Conservation (phyloP, 2,329 filamentous ascomycete species). For the Pyrenophora graminea region DNA sequence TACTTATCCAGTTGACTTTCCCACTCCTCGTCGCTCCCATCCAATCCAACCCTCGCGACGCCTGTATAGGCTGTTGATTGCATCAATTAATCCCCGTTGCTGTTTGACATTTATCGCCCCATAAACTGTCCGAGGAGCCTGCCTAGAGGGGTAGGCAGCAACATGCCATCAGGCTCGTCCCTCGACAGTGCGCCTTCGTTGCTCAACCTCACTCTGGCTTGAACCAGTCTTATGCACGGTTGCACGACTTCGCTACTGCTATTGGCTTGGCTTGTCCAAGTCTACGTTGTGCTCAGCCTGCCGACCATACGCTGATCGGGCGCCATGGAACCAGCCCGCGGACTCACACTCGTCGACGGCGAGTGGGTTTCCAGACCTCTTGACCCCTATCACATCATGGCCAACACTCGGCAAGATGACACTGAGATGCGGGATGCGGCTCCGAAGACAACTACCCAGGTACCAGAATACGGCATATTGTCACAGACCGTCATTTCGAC, state of each 20-base stretch:
- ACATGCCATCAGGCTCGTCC: constrained; percentile 19
- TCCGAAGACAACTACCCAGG: constrained; percentile 42
- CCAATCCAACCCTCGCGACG: constrained; percentile 17
- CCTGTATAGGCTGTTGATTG: constrained; percentile 11
- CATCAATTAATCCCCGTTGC: constrained; percentile 17
- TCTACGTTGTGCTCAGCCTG: constrained; percentile 2
- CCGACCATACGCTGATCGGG: not conserved
- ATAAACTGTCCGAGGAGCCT: constrained; percentile 14
- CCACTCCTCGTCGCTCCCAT: constrained; percentile 13
- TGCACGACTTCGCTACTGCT: constrained; percentile 2
- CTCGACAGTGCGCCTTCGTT: constrained; percentile 12
- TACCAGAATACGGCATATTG: constrained; percentile 70
- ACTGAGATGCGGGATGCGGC: constrained; percentile 30
- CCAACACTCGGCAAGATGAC: constrained; percentile 35
- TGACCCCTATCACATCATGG: constrained; percentile 51
- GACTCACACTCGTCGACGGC: constrained; percentile 34
- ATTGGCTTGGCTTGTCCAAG: constrained; percentile 7
- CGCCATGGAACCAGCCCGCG: constrained; percentile 38
- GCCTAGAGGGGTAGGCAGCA: constrained; percentile 21
- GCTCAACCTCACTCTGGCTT: constrained; percentile 8
- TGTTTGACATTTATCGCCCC: constrained; percentile 10
- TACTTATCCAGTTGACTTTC: constrained; percentile 15
- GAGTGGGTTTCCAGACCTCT: constrained; percentile 42
- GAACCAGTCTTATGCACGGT: constrained; percentile 8
- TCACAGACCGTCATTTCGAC: constrained; percentile 78